These are phyloP conservation scores for Leptomonas pyrrhocoris DNA, from an alignment of 208 protist species.

Conservation along the genomic window DNA sequence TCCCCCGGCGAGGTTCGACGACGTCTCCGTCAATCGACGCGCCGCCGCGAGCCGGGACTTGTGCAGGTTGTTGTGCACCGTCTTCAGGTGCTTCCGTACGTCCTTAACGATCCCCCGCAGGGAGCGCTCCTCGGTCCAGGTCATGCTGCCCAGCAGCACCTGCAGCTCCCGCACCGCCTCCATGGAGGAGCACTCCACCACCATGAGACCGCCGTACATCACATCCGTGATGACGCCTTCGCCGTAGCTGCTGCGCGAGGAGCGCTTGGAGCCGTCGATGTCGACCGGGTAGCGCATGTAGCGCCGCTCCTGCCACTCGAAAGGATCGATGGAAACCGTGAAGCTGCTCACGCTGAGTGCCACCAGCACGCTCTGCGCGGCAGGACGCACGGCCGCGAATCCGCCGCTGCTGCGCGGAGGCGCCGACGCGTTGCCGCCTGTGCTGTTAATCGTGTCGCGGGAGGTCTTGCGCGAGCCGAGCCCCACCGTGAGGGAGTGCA, in stretches of 20 bases:
- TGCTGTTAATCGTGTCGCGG: slow-evolving; percentile 1
- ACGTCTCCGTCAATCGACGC: not conserved
- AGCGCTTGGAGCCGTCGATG: slow-evolving; percentile 41
- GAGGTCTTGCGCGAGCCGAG: slow-evolving; percentile 11
- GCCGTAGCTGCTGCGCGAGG: slow-evolving; percentile 46
- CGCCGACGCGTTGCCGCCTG: not conserved
- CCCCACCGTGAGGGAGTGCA: not conserved
- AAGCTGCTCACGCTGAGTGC: slow-evolving; percentile 68
- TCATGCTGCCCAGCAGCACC: slow-evolving; percentile 41
- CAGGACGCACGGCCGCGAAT: not conserved
- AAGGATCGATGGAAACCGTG: slow-evolving; percentile 76
- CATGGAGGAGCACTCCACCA: slow-evolving; percentile 62
- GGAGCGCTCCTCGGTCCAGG: slow-evolving; percentile 43
- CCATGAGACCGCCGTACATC: slow-evolving; percentile 83
- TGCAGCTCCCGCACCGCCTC: slow-evolving; percentile 46
- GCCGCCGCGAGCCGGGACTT: slow-evolving; percentile 5
- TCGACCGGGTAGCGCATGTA: slow-evolving; percentile 62
- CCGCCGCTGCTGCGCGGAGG: not conserved
- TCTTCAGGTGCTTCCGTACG: slow-evolving; percentile 44
- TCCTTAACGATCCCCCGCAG: slow-evolving; percentile 41
- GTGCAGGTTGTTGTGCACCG: slow-evolving; percentile 6
- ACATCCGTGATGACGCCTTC: slow-evolving; percentile 87
- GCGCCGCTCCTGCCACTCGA: slow-evolving; percentile 50
- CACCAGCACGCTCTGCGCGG: slow-evolving; percentile 22
- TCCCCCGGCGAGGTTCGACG: not conserved